Evolutionary conservation across 495 filamentous ascomycete species (phyloP), one percentile per base, ranked within the genome.

Genomic region (Aspergillus conjunctus): DNA sequence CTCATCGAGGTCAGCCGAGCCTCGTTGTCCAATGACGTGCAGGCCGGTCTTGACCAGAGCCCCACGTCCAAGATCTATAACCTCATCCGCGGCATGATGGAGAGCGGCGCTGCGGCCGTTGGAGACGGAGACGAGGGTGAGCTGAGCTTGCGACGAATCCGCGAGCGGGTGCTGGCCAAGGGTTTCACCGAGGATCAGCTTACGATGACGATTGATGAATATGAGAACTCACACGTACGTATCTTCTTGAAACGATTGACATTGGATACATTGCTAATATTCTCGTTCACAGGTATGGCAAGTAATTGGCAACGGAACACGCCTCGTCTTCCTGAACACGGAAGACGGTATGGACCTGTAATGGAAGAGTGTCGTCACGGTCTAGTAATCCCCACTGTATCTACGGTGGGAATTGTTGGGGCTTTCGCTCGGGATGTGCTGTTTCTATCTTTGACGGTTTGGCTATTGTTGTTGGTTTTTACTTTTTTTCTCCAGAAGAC

Each of bases 101-200:
- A 94, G 58, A 88, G 85, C 60, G 91, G 92, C 31, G 86, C 91
- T 33, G 92, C 88, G 21, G 89, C 89, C 18, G 82, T 84, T 20
- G 88, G 85, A 32, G 89, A 87, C 62, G 87, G 85, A 1, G 83
- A 85, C 4, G 76, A 86, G 6, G 88, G 91, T 4, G 92, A 95
- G 74, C 72, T 98, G 62, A 93, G 88, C 73, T 81, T 98, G 80
- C 81, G 88, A 61, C 89, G 89, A 71, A 90, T 98, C 37, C 82
- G 91, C 65, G 92, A 98, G 69, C 71, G 94, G 44, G 91, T 98
- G 30, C 81, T 98, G 63, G 94, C 91, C 30, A 97, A 96, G 82
- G 95, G 95, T 9, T 98, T 98, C 67, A 98, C 95, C 5, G 89
- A 91, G 64, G 90, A 96, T 76, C 92, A 98, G 71, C 89, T 96